Conservation (phyloP, 2,329 filamentous ascomycete genomes). For the Penicillium thymicola region DNA sequence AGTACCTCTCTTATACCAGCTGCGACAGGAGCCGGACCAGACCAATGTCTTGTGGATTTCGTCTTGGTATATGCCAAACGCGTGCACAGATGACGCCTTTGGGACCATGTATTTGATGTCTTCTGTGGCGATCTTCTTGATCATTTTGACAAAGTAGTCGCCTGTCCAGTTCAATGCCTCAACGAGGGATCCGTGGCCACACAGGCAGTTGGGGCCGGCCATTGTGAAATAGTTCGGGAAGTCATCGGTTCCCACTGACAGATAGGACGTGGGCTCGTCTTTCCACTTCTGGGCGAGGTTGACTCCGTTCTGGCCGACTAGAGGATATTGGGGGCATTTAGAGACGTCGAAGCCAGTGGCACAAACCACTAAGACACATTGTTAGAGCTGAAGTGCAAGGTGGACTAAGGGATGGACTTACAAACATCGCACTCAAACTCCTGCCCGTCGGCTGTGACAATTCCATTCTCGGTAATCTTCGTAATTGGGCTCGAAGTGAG, state of each 20-base stretch:
- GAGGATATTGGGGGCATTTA: conserved; percentile 33
- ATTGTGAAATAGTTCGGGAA: conserved; percentile 36
- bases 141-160: conserved; percentile 33
- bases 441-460: conserved; percentile 18
- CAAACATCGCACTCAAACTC: conserved; percentile 13
- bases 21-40: conserved; percentile 42
- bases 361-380: conserved; percentile 23
- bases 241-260: conserved; percentile 21
- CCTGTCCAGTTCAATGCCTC: conserved; percentile 24
- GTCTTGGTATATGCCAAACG: conserved; percentile 49
- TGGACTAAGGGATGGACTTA: background rate
- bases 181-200: conserved; percentile 29
- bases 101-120: conserved; percentile 36
- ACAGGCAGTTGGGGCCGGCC: conserved; percentile 30
- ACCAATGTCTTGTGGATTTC: conserved; percentile 46
- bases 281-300: conserved; percentile 27
- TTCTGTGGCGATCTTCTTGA: conserved; percentile 32
- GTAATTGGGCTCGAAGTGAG: background rate
- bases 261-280: conserved; percentile 25
- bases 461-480: conserved; percentile 15
- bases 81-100: conserved; percentile 36
- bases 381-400: background rate
- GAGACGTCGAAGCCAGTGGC: conserved; percentile 44
- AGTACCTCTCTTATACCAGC: conserved; percentile 52
- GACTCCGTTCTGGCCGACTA: conserved; percentile 29